Base-by-base conservation (phyloP, 108 stramenopile species). In the Hondaea fermentalgiana region DNA sequence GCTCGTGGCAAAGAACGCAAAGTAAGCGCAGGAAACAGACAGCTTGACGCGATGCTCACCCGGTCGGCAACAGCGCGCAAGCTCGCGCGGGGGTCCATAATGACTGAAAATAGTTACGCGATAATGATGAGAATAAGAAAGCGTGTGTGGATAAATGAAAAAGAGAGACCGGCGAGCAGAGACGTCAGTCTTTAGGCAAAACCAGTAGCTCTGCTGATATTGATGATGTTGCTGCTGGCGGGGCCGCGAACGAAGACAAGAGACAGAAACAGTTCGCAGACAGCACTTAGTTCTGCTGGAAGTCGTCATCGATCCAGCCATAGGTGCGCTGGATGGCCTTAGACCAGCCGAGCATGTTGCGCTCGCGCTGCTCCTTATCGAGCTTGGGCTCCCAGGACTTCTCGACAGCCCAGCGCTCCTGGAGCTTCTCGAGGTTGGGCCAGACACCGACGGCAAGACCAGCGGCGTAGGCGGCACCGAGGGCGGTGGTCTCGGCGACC, bases 401-500 rank as follows among this genome's bases (percentile, higher is more conserved):
- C 55, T 94, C 94, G n/a, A 90, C 93, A 35, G 87, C 87, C 97
- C 98, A 98, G 72, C 96, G 90, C 55, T 89, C 88, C 57, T 87
- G 58, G 87, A 99, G 90, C 47, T 98, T 97, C 43, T 97, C 94
- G 43, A 95, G 83, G 87, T 93, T 93, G 55, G 91, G 90, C 97
- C 97, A 99, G 6, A 98, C 92, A 19, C 97, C 97, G 16, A 97
- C 97, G 44, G 98, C 98, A 60, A 99, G 91, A 14, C 99, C 99
- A 0, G 98, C 98, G 5, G 96, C 97, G 72, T 96, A 98, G 8
- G 97, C 98, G 5, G 98, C 98, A 16, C 99, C 99, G 72, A 97
- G 90, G 4, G 96, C 95, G 3, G 99, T 99, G 23, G 98, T 99
- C 92, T 99, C 99, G 90, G 93, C 89, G 19, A 96, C 90, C 29